A percentile compares a stretch with the other conserved stretches of the same genome.
These are phyloP conservation scores for Xylaria intraflava DNA, from an alignment of 495 filamentous ascomycete species.

Conservation along the genomic window DNA sequence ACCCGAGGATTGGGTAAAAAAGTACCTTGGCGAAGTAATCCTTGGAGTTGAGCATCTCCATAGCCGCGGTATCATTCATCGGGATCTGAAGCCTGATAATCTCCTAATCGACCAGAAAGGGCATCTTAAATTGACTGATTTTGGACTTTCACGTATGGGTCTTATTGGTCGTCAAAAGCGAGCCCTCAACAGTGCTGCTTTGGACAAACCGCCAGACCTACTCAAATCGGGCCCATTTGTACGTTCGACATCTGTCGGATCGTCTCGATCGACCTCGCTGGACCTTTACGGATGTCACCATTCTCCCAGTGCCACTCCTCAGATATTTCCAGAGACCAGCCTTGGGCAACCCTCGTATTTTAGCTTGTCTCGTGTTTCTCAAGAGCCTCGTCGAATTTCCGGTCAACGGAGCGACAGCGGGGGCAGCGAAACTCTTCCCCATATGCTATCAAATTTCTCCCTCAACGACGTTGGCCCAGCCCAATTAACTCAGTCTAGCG, in stretches of 20 bases:
- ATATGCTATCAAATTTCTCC: constrained; percentile 79
- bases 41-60: constrained; percentile 94
- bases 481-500: constrained; percentile 32
- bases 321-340: constrained; percentile 72
- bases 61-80: constrained; percentile 87
- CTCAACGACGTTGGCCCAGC: constrained; percentile 53
- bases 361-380: constrained; percentile 58
- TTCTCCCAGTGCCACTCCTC: constrained; percentile 77
- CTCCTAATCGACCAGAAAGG: constrained; percentile 94
- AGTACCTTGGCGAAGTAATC: constrained; percentile 92
- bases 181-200: constrained; percentile 66
- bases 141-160: constrained; percentile 95
- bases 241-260: constrained; percentile 75
- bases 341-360: constrained; percentile 89
- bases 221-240: constrained; percentile 89
- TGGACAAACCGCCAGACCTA: constrained; percentile 80
- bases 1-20: constrained; percentile 94
- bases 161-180: constrained; percentile 93
- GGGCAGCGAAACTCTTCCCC: constrained; percentile 75
- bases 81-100: constrained; percentile 96
- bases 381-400: constrained; percentile 77
- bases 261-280: constrained; percentile 92
- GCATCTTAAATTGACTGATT: constrained; percentile 95
- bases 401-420: constrained; percentile 88
- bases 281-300: constrained; percentile 68